A percentile compares a stretch with the other conserved stretches of the same genome.
Conservation (phyloP, 2,329 filamentous ascomycete species). For the Alternaria brassicicola region DNA sequence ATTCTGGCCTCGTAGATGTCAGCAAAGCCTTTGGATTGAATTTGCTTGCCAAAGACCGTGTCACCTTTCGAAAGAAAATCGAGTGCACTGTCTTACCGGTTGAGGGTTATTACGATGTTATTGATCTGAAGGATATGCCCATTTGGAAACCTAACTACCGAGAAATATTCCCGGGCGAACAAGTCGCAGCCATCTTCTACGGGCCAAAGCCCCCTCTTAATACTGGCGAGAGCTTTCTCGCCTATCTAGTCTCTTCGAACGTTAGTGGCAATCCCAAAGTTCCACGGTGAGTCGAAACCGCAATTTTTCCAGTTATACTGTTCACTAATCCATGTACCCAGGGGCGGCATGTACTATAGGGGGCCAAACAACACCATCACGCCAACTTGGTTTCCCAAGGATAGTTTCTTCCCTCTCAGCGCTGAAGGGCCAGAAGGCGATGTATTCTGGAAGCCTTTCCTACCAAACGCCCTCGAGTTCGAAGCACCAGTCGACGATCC, state of each 20-base stretch:
- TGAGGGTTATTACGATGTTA: not conserved
- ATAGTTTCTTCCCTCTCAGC: not conserved
- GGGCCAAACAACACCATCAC: not conserved
- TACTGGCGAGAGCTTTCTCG: not conserved
- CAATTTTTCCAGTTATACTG: not conserved
- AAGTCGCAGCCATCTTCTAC: not conserved
- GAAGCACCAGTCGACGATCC: not conserved
- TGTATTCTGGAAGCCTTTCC: not conserved
- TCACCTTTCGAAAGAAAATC: not conserved
- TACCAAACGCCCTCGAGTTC: not conserved
- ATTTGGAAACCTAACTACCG: not conserved
- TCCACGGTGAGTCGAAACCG: not conserved
- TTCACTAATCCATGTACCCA: not conserved
- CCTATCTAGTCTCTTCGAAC: not conserved
- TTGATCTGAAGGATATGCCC: not conserved
- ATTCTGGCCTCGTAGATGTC: slow-evolving; percentile 10
- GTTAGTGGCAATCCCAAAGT: not conserved
- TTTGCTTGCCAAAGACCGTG: not conserved
- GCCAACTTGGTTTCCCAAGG: not conserved
- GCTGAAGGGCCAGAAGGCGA: not conserved
- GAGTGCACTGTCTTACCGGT: not conserved
- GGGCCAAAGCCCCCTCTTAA: not conserved
- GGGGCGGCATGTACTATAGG: not conserved
- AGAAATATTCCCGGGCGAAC: not conserved
- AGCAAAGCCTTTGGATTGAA: not conserved